These are phyloP conservation scores for Capronia americana DNA, from an alignment of 2,329 filamentous ascomycete species.

Conservation along the genomic window DNA sequence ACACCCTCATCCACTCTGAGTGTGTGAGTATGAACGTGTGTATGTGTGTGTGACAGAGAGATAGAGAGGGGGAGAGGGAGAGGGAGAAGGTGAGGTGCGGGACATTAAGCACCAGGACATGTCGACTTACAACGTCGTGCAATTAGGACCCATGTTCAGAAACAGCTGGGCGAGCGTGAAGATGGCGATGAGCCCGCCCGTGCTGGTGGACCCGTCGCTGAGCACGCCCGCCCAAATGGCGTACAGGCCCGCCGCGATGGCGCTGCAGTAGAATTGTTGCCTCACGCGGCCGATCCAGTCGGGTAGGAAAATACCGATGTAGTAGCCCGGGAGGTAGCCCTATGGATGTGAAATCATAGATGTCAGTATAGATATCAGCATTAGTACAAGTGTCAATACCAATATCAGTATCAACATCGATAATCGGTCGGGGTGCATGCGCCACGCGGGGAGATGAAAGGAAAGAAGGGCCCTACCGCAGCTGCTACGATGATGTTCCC, in stretches of 20 bases:
- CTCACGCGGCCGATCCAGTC: constrained; percentile 38
- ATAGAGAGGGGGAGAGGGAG: no score
- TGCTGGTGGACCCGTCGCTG: constrained; percentile 38
- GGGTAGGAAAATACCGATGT: constrained; percentile 41
- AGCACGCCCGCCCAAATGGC: constrained; percentile 43
- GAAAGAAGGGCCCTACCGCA: constrained; percentile 31
- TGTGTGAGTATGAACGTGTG: no score
- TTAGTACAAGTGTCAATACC: background rate
- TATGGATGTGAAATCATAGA: background rate
- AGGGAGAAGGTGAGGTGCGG: no score
- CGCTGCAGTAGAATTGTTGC: constrained; percentile 39
- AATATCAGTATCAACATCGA: background rate
- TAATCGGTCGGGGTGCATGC: background rate
- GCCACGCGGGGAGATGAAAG: background rate
- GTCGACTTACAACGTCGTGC: constrained; percentile 58
- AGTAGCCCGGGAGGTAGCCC: constrained; percentile 41
- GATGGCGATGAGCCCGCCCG: constrained; percentile 41
- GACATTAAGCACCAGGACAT: no score
- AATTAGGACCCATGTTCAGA: constrained; percentile 56
- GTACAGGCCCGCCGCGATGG: constrained; percentile 41
- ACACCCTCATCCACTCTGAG: no score
- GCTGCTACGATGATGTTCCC: constrained; percentile 47
- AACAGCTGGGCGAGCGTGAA: constrained; percentile 44
- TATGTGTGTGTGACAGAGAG: no score
- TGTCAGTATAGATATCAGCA: background rate